These are phyloP conservation scores for Physaria fendleri DNA, from an alignment of 345 rosid genomes.

Conservation along the genomic window DNA sequence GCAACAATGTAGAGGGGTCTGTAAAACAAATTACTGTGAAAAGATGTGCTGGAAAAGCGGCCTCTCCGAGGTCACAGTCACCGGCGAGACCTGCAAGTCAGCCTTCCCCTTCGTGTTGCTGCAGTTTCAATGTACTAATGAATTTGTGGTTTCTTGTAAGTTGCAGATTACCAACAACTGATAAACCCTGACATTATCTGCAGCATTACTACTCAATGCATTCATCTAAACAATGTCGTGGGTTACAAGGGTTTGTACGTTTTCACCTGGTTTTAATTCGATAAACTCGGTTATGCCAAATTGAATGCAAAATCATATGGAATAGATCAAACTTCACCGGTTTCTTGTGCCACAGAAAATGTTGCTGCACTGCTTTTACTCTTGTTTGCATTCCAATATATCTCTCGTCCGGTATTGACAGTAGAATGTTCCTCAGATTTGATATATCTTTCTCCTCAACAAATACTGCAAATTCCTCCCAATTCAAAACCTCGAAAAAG, in stretches of 20 bases:
- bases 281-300: constrained; percentile 67
- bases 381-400: constrained; percentile 58
- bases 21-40: constrained; percentile 56
- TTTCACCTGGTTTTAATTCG: constrained; percentile 39
- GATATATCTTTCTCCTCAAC: constrained; percentile 66
- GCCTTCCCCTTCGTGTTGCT: constrained; percentile 41
- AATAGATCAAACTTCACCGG: constrained; percentile 70
- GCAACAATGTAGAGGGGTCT: constrained; percentile 28
- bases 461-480: constrained; percentile 77
- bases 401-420: constrained; percentile 53
- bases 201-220: neutral
- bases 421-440: constrained; percentile 59
- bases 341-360: constrained; percentile 82
- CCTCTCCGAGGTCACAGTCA: constrained; percentile 78
- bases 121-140: too few species aligned
- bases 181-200: neutral
- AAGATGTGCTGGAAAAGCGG: constrained; percentile 47
- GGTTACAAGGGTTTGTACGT: neutral
- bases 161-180: too few species aligned
- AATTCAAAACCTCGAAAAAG: constrained; percentile 65
- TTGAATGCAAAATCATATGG: constrained; percentile 77
- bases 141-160: too few species aligned
- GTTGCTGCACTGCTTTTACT: constrained; percentile 64
- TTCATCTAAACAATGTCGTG: neutral
- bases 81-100: too few species aligned